phyloP scores from a whole-genome alignment of 495 filamentous ascomycete species.

The Aspergillus affinis region DNA sequence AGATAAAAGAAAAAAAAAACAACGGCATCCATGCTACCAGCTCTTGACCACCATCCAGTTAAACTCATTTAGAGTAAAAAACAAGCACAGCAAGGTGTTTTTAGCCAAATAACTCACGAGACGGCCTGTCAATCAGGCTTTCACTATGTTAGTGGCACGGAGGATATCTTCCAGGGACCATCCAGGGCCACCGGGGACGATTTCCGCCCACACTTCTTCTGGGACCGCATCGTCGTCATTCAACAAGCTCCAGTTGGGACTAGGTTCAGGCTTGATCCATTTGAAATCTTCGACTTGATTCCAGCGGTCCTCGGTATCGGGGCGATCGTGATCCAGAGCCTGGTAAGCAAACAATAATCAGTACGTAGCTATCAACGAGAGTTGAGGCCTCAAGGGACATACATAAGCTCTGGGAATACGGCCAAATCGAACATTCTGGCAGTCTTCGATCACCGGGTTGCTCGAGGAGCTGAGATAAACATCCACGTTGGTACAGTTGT shows the following conservation, averaged over 20 bases:
- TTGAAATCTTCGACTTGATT: conserved; percentile 95
- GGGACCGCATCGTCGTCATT: conserved; percentile 57
- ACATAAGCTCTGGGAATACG: conserved; percentile 69
- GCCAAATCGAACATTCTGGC: conserved; percentile 73
- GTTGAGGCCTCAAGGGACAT: conserved; percentile 28
- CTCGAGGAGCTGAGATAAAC: conserved; percentile 81
- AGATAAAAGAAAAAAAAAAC: no score
- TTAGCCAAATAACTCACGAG: neutral
- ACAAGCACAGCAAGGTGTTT: neutral
- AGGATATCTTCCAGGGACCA: conserved; percentile 68
- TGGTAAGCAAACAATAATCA: conserved; percentile 9
- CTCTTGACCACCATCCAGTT: neutral
- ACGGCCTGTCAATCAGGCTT: conserved; percentile 15
- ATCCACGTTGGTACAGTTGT: conserved; percentile 74
- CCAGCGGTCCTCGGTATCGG: conserved; percentile 64
- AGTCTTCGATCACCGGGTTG: conserved; percentile 92
- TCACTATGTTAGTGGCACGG: conserved; percentile 52
- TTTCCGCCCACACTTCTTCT: conserved; percentile 67
- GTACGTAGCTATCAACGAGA: neutral
- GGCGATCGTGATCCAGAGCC: conserved; percentile 39
- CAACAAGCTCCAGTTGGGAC: conserved; percentile 84
- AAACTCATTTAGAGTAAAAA: neutral
- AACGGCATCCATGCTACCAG: neutral
- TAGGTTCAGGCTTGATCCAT: conserved; percentile 84
- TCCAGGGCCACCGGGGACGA: conserved; percentile 62